phyloP scores from a whole-genome alignment of 2,329 filamentous ascomycete genomes.

The Celoporthe dispersa region DNA sequence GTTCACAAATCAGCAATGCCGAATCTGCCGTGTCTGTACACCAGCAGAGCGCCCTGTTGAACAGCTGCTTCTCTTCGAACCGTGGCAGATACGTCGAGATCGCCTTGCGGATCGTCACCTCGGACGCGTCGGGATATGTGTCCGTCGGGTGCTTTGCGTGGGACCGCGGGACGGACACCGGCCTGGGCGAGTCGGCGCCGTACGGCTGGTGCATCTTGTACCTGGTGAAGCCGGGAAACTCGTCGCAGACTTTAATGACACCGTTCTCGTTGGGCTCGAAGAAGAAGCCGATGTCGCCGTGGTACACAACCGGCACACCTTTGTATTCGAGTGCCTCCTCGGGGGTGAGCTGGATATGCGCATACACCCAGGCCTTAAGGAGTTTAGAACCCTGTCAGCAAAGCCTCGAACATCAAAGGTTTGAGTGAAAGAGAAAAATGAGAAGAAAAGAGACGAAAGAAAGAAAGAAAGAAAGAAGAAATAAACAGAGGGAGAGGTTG shows the following conservation, averaged over 20 bases:
- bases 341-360: constrained; percentile 47
- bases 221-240: constrained; percentile 45
- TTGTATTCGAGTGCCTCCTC: constrained; percentile 48
- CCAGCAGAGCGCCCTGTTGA: constrained; percentile 42
- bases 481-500: neutral
- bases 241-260: constrained; percentile 44
- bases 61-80: constrained; percentile 37
- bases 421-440: no score
- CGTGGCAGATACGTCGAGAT: constrained; percentile 39
- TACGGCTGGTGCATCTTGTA: constrained; percentile 42
- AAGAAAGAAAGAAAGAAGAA: neutral
- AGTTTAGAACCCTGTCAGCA: constrained; percentile 18
- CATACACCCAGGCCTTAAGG: constrained; percentile 49
- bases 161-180: constrained; percentile 41
- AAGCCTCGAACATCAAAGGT: neutral
- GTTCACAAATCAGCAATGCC: constrained; percentile 41
- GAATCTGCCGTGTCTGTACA: constrained; percentile 43
- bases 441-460: neutral
- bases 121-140: constrained; percentile 42
- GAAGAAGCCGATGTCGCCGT: constrained; percentile 53
- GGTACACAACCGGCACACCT: constrained; percentile 48
- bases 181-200: constrained; percentile 36
- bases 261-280: constrained; percentile 51
- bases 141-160: constrained; percentile 44
- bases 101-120: constrained; percentile 37